Evolutionary conservation across 2,329 filamentous ascomycete genomes (phyloP).

Genomic region (Cladosporium halotolerans): DNA sequence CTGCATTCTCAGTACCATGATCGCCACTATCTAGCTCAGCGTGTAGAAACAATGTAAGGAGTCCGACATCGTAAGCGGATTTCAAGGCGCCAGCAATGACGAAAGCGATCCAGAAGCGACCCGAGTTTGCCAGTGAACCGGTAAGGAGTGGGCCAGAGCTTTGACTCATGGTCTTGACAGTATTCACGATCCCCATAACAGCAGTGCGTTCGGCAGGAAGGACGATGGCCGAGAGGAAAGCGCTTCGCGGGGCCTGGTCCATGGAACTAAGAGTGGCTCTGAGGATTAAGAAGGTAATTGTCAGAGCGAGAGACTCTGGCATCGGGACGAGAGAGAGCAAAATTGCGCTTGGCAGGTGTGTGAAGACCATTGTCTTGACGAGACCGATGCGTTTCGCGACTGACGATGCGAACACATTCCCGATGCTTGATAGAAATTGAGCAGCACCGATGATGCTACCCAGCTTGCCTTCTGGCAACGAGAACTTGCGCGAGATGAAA

Average conservation of each 20-base stretch:
- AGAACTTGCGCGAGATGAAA: conserved; percentile 50
- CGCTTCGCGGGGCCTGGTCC: conserved; percentile 64
- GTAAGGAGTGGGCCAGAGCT: conserved; percentile 59
- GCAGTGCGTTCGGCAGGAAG: conserved; percentile 61
- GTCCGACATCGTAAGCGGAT: conserved; percentile 39
- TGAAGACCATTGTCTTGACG: conserved; percentile 58
- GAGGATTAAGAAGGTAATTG: conserved; percentile 56
- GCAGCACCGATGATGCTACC: conserved; percentile 49
- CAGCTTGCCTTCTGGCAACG: conserved; percentile 44
- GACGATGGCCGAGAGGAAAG: conserved; percentile 62
- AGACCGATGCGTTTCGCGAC: conserved; percentile 58
- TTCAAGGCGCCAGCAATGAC: conserved; percentile 52
- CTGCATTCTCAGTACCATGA: too few species aligned
- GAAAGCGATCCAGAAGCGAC: conserved; percentile 58
- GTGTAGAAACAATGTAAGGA: conserved; percentile 25
- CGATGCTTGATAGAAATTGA: conserved; percentile 34
- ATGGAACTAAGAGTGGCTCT: conserved; percentile 60
- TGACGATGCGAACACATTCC: conserved; percentile 49
- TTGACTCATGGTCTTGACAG: conserved; percentile 60
- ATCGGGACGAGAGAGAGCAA: conserved; percentile 56
- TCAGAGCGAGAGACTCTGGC: conserved; percentile 46
- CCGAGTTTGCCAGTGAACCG: conserved; percentile 52
- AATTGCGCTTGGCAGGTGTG: conserved; percentile 62
- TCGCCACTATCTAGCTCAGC: neutral
- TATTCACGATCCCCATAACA: conserved; percentile 64